Conservation (phyloP, 768 basidiomycete species). For the Pleurotus platypus region DNA sequence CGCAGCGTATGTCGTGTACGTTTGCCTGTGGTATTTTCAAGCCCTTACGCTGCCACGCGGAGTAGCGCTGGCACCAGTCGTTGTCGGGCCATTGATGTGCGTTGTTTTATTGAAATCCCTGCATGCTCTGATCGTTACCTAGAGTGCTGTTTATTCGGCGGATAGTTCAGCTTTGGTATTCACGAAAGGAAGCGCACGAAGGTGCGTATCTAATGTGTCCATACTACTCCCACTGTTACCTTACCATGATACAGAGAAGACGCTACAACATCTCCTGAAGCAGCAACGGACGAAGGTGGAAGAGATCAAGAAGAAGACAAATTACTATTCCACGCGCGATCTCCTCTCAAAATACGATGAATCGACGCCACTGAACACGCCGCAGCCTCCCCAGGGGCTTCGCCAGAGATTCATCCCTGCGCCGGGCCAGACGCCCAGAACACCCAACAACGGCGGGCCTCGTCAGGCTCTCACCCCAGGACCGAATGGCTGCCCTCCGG, state of each 20-base stretch:
- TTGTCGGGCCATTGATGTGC: slow-evolving; percentile 77
- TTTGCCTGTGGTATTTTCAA: slow-evolving; percentile 70
- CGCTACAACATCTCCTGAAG: slow-evolving; percentile 67
- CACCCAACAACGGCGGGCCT: slow-evolving; percentile 4
- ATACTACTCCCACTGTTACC: neutral
- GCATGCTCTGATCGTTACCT: slow-evolving; percentile 6
- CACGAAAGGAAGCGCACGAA: slow-evolving; percentile 74
- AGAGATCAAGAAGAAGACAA: slow-evolving; percentile 97
- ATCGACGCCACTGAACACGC: slow-evolving; percentile 25
- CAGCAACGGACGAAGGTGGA: slow-evolving; percentile 84
- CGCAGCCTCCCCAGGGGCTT: slow-evolving; percentile 19
- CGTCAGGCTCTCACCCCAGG: slow-evolving; percentile 12
- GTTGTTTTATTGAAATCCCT: slow-evolving; percentile 23
- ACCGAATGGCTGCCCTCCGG: slow-evolving; percentile 22
- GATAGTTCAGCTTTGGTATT: slow-evolving; percentile 83
- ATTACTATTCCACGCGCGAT: slow-evolving; percentile 89
- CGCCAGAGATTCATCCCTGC: slow-evolving; percentile 34
- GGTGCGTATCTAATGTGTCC: slow-evolving; percentile 38
- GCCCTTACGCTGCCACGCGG: slow-evolving; percentile 30
- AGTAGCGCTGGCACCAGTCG: slow-evolving; percentile 38
- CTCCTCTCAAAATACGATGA: slow-evolving; percentile 87
- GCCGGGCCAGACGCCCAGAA: neutral
- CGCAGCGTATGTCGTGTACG: slow-evolving; percentile 69
- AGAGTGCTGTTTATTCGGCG: slow-evolving; percentile 78
- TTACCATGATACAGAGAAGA: slow-evolving; percentile 57